These are phyloP conservation scores for Aspergillus costaricaensis DNA, from an alignment of 2,329 filamentous ascomycete genomes.

Conservation along the genomic window DNA sequence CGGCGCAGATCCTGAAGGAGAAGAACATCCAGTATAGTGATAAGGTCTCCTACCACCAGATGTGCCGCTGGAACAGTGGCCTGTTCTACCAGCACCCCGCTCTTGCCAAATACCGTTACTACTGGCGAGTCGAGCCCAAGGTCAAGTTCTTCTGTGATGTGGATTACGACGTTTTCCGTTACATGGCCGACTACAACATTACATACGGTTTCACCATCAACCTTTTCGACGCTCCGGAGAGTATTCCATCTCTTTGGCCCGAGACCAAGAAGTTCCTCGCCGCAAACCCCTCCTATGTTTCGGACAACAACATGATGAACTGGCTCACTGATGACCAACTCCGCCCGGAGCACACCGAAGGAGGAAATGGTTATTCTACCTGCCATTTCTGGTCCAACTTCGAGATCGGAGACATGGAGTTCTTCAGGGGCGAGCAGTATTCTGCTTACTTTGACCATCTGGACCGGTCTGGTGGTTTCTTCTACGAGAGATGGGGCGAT, in stretches of 20 bases:
- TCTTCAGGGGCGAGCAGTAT: constrained; percentile 88
- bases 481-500: constrained; percentile 98
- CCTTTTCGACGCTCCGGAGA: constrained; percentile 87
- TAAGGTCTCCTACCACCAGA: constrained; percentile 92
- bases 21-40: constrained; percentile 87
- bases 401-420: constrained; percentile 88
- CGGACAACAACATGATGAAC: constrained; percentile 79
- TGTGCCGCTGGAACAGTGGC: constrained; percentile 99
- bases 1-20: constrained; percentile 77
- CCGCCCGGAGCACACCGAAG: constrained; percentile 75
- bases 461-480: constrained; percentile 92
- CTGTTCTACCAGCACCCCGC: constrained; percentile 97
- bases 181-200: constrained; percentile 98
- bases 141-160: constrained; percentile 99
- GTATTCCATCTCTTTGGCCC: constrained; percentile 89
- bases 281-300: constrained; percentile 77
- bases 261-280: constrained; percentile 89
- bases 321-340: constrained; percentile 81
- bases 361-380: constrained; percentile 91
- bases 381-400: constrained; percentile 99
- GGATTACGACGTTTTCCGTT: constrained; percentile 97
- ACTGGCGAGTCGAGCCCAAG: constrained; percentile 98
- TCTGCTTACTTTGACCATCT: constrained; percentile 96
- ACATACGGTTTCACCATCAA: constrained; percentile 99
- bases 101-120: constrained; percentile 78